Evolutionary conservation across 2,329 filamentous ascomycete species (phyloP), one percentile per base, ranked within the genome.

Genomic region (Elsinoe arachidis): DNA sequence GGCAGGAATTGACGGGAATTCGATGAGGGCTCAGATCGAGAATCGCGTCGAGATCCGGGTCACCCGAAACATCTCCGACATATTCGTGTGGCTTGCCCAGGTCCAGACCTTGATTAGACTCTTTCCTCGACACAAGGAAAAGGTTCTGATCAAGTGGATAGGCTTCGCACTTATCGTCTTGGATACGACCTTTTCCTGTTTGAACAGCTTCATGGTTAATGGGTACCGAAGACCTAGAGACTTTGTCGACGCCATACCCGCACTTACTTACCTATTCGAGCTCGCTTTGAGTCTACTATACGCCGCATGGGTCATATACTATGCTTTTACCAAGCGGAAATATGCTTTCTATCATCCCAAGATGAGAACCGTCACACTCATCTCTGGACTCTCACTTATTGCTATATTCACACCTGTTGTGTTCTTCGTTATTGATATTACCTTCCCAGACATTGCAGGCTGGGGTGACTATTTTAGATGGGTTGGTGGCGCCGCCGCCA

Each of bases 101-200:
- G 92, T 95, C 1, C 93, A 99, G 74, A 99, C 93, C 0, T 74
- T 99, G 58, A 97, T 97, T 64, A 87, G 93, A 55, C 78, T 99
- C 1, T 99, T 99, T 65, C 93, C 93, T 6, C 88, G 93, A 34
- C 92, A 97, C 68, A 88, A 95, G 67, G 93, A 99, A 73, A 97
- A 97, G 74, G 85, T 97, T 55, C 88, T 97, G 63, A 99, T 99
- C 74, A 97, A 97, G 74, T 99, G 92, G 92, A 90, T 92, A 14
- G 93, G 92, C 1, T 96, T 97, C 68, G 90, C 87, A 2, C 81
- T 99, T 58, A 96, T 99, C 66, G 82, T 90, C 0, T 80, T 96
- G 59, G 92, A 97, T 69, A 85, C 92, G 43, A 83, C 91, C 10
- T 99, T 99, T 71, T 91, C 87, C 67, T 90, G 87, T 49, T 80